Evolutionary conservation across 306 rosid species (phyloP).

Genomic region (Spatholobus suberectus): DNA sequence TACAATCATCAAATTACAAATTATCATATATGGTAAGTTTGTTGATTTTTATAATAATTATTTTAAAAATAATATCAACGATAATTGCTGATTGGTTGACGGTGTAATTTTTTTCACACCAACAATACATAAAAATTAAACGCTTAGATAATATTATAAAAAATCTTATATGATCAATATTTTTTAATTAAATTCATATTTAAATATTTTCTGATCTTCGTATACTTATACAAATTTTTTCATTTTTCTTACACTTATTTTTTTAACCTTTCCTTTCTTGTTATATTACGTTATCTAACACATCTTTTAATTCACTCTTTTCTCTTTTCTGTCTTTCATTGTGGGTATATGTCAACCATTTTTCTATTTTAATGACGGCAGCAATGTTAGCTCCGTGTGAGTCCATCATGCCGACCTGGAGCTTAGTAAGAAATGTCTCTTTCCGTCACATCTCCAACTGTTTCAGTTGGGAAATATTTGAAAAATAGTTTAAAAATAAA

Average conservation of each 20-base stretch:
- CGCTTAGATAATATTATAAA: too few relatives aligned
- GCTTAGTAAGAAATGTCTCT: conserved; percentile 63
- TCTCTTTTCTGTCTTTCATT: background rate
- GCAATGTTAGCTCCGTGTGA: conserved; percentile 53
- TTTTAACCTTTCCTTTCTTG: background rate
- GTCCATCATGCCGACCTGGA: conserved; percentile 66
- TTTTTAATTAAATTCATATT: too few relatives aligned
- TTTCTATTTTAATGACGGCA: conserved; percentile 40
- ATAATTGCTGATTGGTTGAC: too few relatives aligned
- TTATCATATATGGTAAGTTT: too few relatives aligned
- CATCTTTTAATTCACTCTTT: background rate
- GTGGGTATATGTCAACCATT: background rate
- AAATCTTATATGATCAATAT: too few relatives aligned
- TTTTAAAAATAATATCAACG: too few relatives aligned
- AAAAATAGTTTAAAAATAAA: background rate
- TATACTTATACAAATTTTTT: background rate
- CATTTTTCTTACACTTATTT: background rate
- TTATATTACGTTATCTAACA: background rate
- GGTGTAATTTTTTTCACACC: too few relatives aligned
- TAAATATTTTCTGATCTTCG: background rate
- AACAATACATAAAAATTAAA: too few relatives aligned
- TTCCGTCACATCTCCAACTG: conserved; percentile 62
- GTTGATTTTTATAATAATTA: too few relatives aligned
- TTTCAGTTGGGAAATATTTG: conserved; percentile 54
- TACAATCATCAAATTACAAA: too few relatives aligned